Evolutionary conservation across 139 green algal species (phyloP).

Genomic region (Chlorella ohadii): DNA sequence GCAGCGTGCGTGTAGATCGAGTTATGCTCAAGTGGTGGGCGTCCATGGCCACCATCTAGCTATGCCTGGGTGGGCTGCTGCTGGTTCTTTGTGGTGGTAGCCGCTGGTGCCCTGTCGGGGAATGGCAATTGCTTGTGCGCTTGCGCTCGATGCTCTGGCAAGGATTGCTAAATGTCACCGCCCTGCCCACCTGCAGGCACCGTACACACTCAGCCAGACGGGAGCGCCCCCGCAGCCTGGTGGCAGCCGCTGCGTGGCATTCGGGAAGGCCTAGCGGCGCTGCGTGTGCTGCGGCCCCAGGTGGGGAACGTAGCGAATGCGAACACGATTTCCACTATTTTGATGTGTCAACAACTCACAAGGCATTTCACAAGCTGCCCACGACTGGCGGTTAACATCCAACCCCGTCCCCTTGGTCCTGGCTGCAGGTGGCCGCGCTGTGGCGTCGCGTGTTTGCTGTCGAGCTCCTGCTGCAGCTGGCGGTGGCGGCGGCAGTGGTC

Average conservation of each 20-base stretch:
- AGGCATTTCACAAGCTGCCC: no score
- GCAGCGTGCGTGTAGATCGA: no score
- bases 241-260: neutral
- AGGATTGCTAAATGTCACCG: no score
- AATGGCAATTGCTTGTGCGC: no score
- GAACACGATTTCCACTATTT: no score
- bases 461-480: slow-evolving; percentile 38
- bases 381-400: neutral
- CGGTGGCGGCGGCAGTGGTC: slow-evolving; percentile 48
- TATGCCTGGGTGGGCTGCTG: no score
- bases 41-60: no score
- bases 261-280: neutral
- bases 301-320: neutral
- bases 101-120: no score
- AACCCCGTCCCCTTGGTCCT: neutral
- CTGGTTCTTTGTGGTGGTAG: no score
- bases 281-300: neutral
- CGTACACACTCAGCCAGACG: neutral
- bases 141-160: no score
- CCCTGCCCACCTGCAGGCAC: neutral
- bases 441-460: slow-evolving; percentile 39
- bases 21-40: no score
- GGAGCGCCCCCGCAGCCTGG: neutral
- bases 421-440: neutral
- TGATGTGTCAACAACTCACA: no score